Evolutionary conservation across 1,284 basidiomycete species (phyloP).

Genomic region (Leucoagaricus sp.): DNA sequence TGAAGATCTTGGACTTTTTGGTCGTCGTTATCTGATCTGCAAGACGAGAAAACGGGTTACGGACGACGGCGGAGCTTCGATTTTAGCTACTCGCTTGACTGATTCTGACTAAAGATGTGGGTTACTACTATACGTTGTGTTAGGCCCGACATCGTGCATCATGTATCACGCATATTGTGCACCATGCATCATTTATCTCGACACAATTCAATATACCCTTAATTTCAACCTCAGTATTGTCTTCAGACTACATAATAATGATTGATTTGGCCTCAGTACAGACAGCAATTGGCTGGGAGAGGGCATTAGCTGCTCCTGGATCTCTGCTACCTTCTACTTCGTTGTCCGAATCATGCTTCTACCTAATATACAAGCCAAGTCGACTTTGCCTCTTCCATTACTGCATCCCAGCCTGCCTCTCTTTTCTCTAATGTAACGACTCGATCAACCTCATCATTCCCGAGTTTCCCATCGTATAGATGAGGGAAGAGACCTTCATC

Average conservation of each 20-base stretch:
- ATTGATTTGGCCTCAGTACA: too few species aligned
- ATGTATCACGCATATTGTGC: too few species aligned
- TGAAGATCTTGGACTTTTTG: conserved; percentile 35
- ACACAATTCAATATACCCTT: too few species aligned
- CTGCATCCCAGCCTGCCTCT: conserved; percentile 34
- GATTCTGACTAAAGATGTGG: too few species aligned
- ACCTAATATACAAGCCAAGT: conserved; percentile 12
- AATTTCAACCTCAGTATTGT: too few species aligned
- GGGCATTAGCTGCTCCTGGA: too few species aligned
- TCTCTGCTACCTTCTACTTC: not conserved
- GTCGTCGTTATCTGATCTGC: conserved; percentile 55
- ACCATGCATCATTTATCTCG: too few species aligned
- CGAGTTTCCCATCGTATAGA: conserved; percentile 50
- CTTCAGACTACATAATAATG: too few species aligned
- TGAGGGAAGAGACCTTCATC: conserved; percentile 57
- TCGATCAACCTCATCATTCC: conserved; percentile 44
- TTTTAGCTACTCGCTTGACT: conserved; percentile 38
- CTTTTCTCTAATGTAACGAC: conserved; percentile 22
- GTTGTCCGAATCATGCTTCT: too few species aligned
- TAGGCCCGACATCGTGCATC: too few species aligned
- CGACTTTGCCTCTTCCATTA: conserved; percentile 32
- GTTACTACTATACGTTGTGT: too few species aligned
- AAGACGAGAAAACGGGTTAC: conserved; percentile 64
- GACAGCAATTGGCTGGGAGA: too few species aligned
- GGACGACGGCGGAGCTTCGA: conserved; percentile 61